Evolutionary conservation across 345 rosid genomes (phyloP).

Genomic region (Eucalyptus tenuipes): DNA sequence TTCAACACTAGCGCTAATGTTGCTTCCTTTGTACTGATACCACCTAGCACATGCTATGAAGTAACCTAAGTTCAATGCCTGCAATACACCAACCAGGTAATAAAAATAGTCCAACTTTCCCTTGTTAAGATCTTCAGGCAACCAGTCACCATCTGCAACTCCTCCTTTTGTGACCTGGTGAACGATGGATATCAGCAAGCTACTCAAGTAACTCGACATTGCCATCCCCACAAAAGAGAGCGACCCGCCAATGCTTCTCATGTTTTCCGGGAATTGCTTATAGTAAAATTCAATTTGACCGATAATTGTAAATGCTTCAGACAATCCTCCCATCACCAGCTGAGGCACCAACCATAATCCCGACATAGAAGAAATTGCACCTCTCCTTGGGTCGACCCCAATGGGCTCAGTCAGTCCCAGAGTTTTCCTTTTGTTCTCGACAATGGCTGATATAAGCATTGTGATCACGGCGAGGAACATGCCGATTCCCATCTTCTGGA

Average conservation of each 20-base stretch:
- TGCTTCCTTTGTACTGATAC: conserved; percentile 22
- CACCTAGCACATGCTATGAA: conserved; percentile 20
- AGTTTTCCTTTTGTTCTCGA: conserved; percentile 32
- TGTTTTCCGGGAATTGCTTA: conserved; percentile 44
- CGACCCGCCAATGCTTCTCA: conserved; percentile 35
- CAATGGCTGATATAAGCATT: conserved; percentile 27
- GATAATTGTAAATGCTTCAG: conserved; percentile 25
- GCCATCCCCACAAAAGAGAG: conserved; percentile 16
- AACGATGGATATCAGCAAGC: conserved; percentile 16
- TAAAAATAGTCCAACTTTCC: conserved; percentile 30
- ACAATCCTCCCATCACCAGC: conserved; percentile 27
- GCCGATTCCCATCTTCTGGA: conserved; percentile 31
- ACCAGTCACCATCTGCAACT: conserved; percentile 7
- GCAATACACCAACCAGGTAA: conserved; percentile 19
- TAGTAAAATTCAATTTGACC: conserved; percentile 29
- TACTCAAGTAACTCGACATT: conserved; percentile 13
- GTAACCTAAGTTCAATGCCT: conserved; percentile 11
- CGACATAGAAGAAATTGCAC: conserved; percentile 46
- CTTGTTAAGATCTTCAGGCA: conserved; percentile 30
- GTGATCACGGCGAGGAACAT: conserved; percentile 19
- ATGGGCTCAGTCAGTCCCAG: conserved; percentile 31
- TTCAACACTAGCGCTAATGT: not conserved
- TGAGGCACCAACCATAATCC: conserved; percentile 48
- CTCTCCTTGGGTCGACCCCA: conserved; percentile 23
- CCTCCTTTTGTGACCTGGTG: conserved; percentile 11